Percentiles rank a stretch among this genome's conserved stretches.
Evolutionary conservation across 2,329 filamentous ascomycete species (phyloP).

Genomic region (Canariomyces notabilis): DNA sequence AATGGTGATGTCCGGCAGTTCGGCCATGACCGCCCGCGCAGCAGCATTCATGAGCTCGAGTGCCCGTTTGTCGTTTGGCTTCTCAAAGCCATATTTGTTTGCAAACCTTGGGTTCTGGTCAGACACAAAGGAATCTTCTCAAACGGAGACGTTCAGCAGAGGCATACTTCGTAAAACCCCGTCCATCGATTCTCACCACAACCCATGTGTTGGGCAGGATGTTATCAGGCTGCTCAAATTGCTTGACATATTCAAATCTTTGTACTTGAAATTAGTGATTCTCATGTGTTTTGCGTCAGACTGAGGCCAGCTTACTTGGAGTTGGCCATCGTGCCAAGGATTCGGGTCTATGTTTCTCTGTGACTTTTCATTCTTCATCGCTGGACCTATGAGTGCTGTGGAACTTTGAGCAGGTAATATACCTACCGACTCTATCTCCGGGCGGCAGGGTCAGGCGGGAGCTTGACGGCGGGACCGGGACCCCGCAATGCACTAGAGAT

Average conservation of each 20-base stretch:
- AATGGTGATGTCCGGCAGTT: constrained; percentile 78
- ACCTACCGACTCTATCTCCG: too few species aligned
- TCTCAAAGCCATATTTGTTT: constrained; percentile 75
- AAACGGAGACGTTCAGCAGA: neutral
- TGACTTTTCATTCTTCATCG: neutral
- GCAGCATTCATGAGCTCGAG: constrained; percentile 92
- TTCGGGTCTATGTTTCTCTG: neutral
- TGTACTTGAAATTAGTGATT: constrained; percentile 18
- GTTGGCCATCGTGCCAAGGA: constrained; percentile 44
- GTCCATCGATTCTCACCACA: constrained; percentile 86
- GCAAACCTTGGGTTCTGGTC: constrained; percentile 57
- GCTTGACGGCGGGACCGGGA: neutral
- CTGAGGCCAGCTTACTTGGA: constrained; percentile 41
- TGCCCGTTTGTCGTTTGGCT: constrained; percentile 86
- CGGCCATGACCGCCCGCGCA: constrained; percentile 76
- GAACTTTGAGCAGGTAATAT: neutral
- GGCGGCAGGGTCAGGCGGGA: too few species aligned
- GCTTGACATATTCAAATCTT: constrained; percentile 90
- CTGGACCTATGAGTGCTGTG: neutral
- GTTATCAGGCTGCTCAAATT: constrained; percentile 76
- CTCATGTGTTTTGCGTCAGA: neutral
- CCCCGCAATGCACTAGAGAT: too few species aligned
- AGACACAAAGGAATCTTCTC: neutral
- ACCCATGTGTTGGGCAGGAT: constrained; percentile 93
- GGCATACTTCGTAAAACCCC: constrained; percentile 85